A percentile compares a stretch with the other conserved stretches of the same genome.
Conservation (phyloP, 164 flowering plant genomes). For the Annona cherimola region DNA sequence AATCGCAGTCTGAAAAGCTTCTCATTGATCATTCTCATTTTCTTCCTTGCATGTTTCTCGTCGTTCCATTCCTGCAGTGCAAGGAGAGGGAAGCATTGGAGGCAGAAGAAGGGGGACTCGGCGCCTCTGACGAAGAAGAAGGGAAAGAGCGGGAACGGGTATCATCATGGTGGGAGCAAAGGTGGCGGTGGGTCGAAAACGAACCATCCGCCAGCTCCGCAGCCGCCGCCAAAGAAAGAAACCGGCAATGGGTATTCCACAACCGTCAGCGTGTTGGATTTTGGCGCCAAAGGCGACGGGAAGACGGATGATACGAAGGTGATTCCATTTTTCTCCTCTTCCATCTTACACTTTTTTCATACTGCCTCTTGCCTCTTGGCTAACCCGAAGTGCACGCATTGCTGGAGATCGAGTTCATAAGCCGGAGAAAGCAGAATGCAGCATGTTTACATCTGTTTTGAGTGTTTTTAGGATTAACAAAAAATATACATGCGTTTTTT, state of each 20-base stretch:
- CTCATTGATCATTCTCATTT: slow-evolving; percentile 45
- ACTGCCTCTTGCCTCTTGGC: no score
- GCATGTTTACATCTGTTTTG: no score
- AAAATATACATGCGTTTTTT: no score
- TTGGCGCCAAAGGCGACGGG: slow-evolving; percentile 93
- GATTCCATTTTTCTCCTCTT: slow-evolving; percentile 8
- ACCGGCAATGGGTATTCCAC: slow-evolving; percentile 24
- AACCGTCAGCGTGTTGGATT: slow-evolving; percentile 53
- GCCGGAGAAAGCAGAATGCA: no score
- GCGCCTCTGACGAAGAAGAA: slow-evolving; percentile 62
- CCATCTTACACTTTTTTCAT: no score
- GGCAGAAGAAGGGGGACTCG: slow-evolving; percentile 35
- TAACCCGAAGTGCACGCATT: no score
- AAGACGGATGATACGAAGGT: slow-evolving; percentile 85
- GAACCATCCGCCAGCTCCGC: slow-evolving; percentile 22
- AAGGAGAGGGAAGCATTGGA: slow-evolving; percentile 79
- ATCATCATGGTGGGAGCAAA: slow-evolving; percentile 16
- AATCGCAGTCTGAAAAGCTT: slow-evolving; percentile 37
- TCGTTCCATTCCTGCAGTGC: slow-evolving; percentile 59
- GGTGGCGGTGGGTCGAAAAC: slow-evolving; percentile 16
- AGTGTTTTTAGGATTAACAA: no score
- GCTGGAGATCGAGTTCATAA: no score
- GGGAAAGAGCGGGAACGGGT: slow-evolving; percentile 31
- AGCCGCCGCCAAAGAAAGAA: slow-evolving; percentile 24
- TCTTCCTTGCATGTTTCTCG: slow-evolving; percentile 47